Base-by-base conservation (phyloP, 2,329 filamentous ascomycete genomes). In the Rhinocladiella similis region DNA sequence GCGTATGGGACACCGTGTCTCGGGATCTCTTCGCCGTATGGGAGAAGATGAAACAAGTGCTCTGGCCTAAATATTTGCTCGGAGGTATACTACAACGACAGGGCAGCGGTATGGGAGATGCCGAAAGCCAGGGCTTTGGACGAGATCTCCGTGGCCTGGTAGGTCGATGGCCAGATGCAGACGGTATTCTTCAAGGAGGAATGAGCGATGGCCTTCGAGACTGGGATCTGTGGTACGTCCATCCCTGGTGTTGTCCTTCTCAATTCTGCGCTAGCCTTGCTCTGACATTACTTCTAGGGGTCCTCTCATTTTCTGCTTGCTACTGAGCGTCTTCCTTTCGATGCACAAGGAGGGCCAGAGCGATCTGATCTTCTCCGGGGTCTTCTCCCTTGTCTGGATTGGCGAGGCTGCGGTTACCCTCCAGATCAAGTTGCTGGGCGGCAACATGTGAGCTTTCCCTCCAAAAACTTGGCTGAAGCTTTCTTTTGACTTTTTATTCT, bases 1-100 rank as follows among this genome's bases (percentile, higher is more conserved):
- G 86, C 1, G 94, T 99, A 39, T 99, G 94, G 94, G 90, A 93
- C 42, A 99, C 94, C n/a, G 80, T 99, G 59, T 90, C 89, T 50
- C 88, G 94, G 65, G 94, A 99, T 73, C 77, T 99, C 63, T 76
- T 93, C 6, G 94, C 91, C 22, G 91, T 97, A 35, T 97, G 94
- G 93, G 89, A 90, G 76, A 99, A 99, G 81, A 91, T 99, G 87
- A 87, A 90, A 73, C 93, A 97, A 79, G 94, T 99, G 38, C 84
- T 99, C 59, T 99, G 91, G 75, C 94, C 94, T 16, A 92, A 92
- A 69, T 97, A 97, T 76, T 82, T 99, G 47, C 87, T 99, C 20
- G 84, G 84, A 39, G 84, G 84, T 38, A 79, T 86, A 68, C 74
- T 87, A 73, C 75, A 80, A 62, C 73, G 78, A 49, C 79, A 81